These are phyloP conservation scores for Candida pini DNA, from an alignment of 805 yeast species.

Conservation along the genomic window DNA sequence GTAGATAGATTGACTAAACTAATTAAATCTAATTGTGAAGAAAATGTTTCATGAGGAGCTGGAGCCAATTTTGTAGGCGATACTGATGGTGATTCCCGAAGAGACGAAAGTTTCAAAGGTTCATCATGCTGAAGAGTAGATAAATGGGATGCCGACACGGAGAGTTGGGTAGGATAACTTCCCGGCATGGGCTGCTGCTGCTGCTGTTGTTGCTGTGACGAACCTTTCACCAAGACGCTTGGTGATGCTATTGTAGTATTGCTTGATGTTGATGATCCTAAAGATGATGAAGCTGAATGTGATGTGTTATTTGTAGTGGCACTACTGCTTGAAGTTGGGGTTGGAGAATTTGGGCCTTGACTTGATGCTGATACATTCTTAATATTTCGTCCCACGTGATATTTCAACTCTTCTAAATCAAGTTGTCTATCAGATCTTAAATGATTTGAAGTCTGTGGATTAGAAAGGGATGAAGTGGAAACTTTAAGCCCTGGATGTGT, in stretches of 20 bases:
- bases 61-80: background rate
- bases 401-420: slow-evolving; percentile 16
- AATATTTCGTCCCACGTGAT: slow-evolving; percentile 16
- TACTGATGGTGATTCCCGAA: too few species aligned
- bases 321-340: slow-evolving; percentile 1
- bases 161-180: too few species aligned
- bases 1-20: slow-evolving; percentile 14
- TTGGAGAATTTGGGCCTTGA: slow-evolving; percentile 7
- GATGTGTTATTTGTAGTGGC: background rate
- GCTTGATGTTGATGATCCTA: slow-evolving; percentile 5
- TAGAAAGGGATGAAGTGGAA: too few species aligned
- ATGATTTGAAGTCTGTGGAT: too few species aligned
- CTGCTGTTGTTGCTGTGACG: slow-evolving; percentile 10
- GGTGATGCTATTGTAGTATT: slow-evolving; percentile 3
- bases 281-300: slow-evolving; percentile 6
- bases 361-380: too few species aligned
- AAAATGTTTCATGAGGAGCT: background rate
- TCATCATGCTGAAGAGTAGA: too few species aligned
- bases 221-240: slow-evolving; percentile 14
- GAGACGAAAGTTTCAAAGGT: too few species aligned
- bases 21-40: slow-evolving; percentile 5
- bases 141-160: too few species aligned
- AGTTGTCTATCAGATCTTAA: too few species aligned
- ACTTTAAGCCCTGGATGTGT: too few species aligned
- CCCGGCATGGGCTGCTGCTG: slow-evolving; percentile 6